Percentiles rank a stretch among this genome's conserved stretches.
phyloP scores from a whole-genome alignment of 2,329 filamentous ascomycete genomes.

The Aspergillus fumigatus region DNA sequence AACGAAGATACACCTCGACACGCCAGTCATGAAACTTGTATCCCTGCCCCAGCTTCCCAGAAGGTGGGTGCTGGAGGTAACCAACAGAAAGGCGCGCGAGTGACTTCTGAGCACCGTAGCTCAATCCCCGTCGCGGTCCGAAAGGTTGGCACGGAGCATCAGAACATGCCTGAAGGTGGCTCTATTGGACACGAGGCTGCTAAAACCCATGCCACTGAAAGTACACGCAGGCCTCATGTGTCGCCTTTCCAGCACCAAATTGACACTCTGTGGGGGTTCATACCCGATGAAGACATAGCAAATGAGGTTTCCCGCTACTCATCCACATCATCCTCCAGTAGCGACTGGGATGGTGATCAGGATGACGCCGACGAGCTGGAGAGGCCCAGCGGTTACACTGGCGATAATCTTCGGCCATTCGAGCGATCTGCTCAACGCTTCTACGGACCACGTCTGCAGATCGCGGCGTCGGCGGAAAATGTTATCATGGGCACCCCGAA shows the following conservation, averaged over 20 bases:
- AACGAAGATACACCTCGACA: neutral
- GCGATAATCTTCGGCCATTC: constrained; percentile 17
- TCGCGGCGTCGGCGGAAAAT: constrained; percentile 23
- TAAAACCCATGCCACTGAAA: constrained; percentile 6
- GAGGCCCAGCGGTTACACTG: constrained; percentile 18
- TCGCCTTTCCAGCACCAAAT: constrained; percentile 2
- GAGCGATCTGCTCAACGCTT: constrained; percentile 4
- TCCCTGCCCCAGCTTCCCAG: constrained; percentile 2
- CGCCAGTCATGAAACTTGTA: neutral
- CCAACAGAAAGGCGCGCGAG: constrained; percentile 9
- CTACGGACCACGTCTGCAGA: constrained; percentile 22
- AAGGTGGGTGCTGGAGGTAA: constrained; percentile 1
- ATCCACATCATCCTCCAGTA: constrained; percentile 6
- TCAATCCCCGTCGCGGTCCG: constrained; percentile 12
- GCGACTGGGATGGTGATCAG: constrained; percentile 6
- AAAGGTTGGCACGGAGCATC: constrained; percentile 5
- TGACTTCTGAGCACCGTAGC: constrained; percentile 10
- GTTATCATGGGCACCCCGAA: constrained; percentile 21
- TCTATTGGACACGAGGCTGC: neutral
- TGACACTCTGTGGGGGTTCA: neutral
- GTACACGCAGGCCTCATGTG: neutral
- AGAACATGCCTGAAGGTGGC: neutral
- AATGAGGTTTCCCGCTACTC: neutral
- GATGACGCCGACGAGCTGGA: constrained; percentile 35
- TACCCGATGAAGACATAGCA: neutral